Base-by-base conservation (phyloP, 2,329 filamentous ascomycete genomes). In the Lachnellula hyalina region DNA sequence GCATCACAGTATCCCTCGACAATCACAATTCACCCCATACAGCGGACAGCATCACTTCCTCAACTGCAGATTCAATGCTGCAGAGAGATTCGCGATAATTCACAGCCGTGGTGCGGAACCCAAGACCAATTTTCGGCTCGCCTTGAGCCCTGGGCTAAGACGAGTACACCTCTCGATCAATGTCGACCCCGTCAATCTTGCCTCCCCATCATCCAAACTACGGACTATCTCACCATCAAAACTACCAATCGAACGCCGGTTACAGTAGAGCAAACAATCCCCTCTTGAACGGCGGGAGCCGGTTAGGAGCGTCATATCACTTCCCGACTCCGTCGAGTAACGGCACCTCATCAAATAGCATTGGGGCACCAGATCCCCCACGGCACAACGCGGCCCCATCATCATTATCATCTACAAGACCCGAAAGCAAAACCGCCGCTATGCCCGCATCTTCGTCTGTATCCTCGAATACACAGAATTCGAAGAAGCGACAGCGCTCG, bases 131-230 rank as follows among this genome's bases (percentile, higher is more conserved):
- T 55, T 46, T 58, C 49, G 38, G 51, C 52, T 53, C 55, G 21
- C 49, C 56, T 23, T 60, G 54, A 60, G 56, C 58, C 51, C 51
- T 56, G 61, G 55, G 60, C 53, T 61, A 55, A 62, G 60, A 64
- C 58, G 40, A 53, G 25, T 52, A 53, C 56, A 51, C 52, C 60
- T 57, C 57, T 23, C 19, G 19, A 19, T 58, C 57, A 55, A 92
- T 93, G 89, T 92, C 89, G 78, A 91, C 88, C 65, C 88, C 89
- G 64, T 90, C 87, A 59, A 87, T 85, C 63, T 78, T 89, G 68
- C 84, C 85, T 70, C 82, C 81, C 67, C 84, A 86, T 72, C 82
- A 84, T 72, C 79, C 81, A 59, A 80, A 80, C 67, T 84, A 85
- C 75, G 77, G 73, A 63, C 85, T 85, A 67, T 78, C 83, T 51